These are phyloP conservation scores for Aphanomyces cochlioides DNA, from an alignment of 352 stramenopile species.

Conservation along the genomic window DNA sequence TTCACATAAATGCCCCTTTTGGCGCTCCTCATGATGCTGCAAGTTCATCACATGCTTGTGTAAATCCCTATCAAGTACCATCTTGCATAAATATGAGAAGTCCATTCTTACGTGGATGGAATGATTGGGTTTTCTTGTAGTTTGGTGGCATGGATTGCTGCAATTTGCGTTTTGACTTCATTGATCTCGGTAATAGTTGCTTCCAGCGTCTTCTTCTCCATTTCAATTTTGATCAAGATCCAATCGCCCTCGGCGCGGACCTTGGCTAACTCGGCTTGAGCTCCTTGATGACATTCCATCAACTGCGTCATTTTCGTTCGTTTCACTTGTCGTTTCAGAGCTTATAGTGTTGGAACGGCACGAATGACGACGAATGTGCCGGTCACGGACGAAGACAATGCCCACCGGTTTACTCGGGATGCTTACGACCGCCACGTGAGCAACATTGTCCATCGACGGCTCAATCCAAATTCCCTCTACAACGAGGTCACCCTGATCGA, in stretches of 20 bases:
- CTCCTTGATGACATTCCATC: neutral
- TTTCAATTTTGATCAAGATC: constrained; percentile 30
- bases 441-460: constrained; percentile 39
- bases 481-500: constrained; percentile 82
- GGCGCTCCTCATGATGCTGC: constrained; percentile 5
- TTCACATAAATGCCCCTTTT: neutral
- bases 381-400: neutral
- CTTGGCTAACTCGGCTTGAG: constrained; percentile 17
- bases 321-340: constrained; percentile 4
- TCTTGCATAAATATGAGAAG: neutral
- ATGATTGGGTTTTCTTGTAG: neutral
- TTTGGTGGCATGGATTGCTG: constrained; percentile 8
- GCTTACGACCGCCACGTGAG: constrained; percentile 61
- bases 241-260: constrained; percentile 28
- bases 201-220: constrained; percentile 27
- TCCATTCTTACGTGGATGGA: neutral
- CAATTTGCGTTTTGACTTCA: neutral
- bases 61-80: neutral
- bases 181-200: neutral
- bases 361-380: neutral
- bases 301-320: neutral
- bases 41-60: constrained; percentile 5
- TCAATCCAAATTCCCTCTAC: constrained; percentile 77
- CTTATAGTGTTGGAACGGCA: neutral
- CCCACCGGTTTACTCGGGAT: constrained; percentile 50